Percentiles rank a stretch among this genome's conserved stretches.
These are phyloP conservation scores for Vaccinium vitisidaea DNA, from an alignment of 148 eudicot genomes.

Conservation along the genomic window DNA sequence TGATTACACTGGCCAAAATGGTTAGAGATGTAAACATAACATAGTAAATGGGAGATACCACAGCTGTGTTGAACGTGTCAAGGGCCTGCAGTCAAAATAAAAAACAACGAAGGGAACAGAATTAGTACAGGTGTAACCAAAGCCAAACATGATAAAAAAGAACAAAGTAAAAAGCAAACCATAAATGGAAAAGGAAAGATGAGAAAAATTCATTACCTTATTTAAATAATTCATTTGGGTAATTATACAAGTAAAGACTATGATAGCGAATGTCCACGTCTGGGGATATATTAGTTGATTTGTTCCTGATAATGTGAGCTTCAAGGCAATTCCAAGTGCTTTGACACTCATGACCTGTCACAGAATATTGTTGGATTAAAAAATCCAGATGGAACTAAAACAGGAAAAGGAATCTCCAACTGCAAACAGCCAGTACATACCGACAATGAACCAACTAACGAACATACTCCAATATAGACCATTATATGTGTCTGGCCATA, in stretches of 20 bases:
- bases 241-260: conserved; percentile 59
- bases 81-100: conserved; percentile 44
- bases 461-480: conserved; percentile 83
- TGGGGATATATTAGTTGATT: conserved; percentile 76
- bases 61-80: conserved; percentile 61
- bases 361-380: conserved; percentile 13
- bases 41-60: conserved; percentile 60
- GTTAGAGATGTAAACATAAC: conserved; percentile 57
- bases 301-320: conserved; percentile 71
- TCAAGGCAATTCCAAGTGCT: conserved; percentile 82
- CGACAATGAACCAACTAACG: conserved; percentile 75
- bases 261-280: conserved; percentile 68
- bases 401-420: not conserved
- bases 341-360: conserved; percentile 88
- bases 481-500: conserved; percentile 81
- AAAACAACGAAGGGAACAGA: not conserved
- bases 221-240: conserved; percentile 85
- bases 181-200: not conserved
- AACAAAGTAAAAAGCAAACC: not conserved
- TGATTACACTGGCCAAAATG: conserved; percentile 54
- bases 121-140: not conserved
- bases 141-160: not conserved
- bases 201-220: conserved; percentile 42
- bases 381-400: conserved; percentile 7
- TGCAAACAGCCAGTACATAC: conserved; percentile 37